A percentile compares a stretch with the other conserved stretches of the same genome.
Evolutionary conservation across 2,329 filamentous ascomycete species (phyloP).

Genomic region (Knufia fluminis): DNA sequence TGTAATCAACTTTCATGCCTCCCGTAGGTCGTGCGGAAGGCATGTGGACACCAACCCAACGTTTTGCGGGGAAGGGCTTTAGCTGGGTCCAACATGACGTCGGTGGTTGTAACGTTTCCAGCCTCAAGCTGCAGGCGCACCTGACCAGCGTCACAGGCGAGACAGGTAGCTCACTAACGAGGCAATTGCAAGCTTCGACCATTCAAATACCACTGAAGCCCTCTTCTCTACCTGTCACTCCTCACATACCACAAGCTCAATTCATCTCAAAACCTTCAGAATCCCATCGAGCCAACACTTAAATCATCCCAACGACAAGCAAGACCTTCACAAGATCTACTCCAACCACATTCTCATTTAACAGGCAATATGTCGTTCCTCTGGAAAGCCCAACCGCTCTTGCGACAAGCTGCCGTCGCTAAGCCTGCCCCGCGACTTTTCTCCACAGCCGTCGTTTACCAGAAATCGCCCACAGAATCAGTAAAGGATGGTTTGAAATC

Average conservation of each 20-base stretch:
- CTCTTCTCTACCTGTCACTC: neutral
- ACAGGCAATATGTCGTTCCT: conserved; percentile 30
- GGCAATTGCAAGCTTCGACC: neutral
- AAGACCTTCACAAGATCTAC: too few species aligned
- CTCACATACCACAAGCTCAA: neutral
- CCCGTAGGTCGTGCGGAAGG: too few species aligned
- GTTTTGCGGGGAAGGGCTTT: neutral
- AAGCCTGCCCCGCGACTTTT: conserved; percentile 30
- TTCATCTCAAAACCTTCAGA: neutral
- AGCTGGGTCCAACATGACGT: neutral
- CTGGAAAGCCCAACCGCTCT: conserved; percentile 24
- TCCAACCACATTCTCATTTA: too few species aligned
- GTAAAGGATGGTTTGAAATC: conserved; percentile 51
- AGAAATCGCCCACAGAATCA: conserved; percentile 45
- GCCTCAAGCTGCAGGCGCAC: neutral
- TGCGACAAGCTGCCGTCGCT: conserved; percentile 20
- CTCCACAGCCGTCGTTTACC: conserved; percentile 41
- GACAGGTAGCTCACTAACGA: too few species aligned
- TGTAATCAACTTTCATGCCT: neutral
- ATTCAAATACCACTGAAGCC: neutral
- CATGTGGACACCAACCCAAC: neutral
- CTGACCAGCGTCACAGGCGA: neutral
- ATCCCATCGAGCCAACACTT: neutral
- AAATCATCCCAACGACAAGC: too few species aligned
- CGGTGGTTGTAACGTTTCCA: neutral